Evolutionary conservation across 2,329 filamentous ascomycete species (phyloP).

Genomic region (Phyllosticta capitalensis): DNA sequence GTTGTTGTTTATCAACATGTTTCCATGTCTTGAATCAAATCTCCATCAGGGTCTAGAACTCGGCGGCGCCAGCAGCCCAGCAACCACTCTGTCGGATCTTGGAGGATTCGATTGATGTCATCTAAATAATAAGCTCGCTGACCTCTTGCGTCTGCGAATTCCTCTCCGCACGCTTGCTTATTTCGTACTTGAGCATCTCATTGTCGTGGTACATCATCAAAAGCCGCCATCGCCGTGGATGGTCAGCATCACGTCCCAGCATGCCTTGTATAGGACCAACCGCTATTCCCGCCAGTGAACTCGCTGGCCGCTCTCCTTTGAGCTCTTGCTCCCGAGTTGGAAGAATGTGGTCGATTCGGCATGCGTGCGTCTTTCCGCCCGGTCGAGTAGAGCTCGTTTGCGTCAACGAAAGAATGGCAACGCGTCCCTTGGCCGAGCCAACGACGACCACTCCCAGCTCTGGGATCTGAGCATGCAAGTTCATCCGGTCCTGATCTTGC

Average conservation of each 20-base stretch:
- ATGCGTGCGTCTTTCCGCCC: conserved; percentile 26
- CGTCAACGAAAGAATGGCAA: conserved; percentile 53
- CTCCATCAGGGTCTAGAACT: too few species aligned
- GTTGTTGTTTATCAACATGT: too few species aligned
- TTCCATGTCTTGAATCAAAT: too few species aligned
- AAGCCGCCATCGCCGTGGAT: conserved; percentile 49
- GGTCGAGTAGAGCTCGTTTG: conserved; percentile 1
- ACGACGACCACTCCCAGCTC: conserved; percentile 61
- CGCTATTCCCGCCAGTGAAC: conserved; percentile 56
- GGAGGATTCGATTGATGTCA: background rate
- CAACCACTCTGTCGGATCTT: background rate
- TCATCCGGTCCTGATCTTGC: conserved; percentile 42
- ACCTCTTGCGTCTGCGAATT: background rate
- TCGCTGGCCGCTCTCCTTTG: conserved; percentile 32
- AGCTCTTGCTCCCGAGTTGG: conserved; percentile 47
- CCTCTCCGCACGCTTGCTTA: conserved; percentile 27
- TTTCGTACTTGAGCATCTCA: conserved; percentile 59
- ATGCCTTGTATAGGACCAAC: conserved; percentile 52
- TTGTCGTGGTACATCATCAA: conserved; percentile 65
- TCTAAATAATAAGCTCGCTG: conserved; percentile 1
- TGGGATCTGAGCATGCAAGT: conserved; percentile 55
- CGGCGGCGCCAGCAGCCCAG: too few species aligned
- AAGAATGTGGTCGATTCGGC: conserved; percentile 48
- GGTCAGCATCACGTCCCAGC: conserved; percentile 16
- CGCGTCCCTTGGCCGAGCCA: conserved; percentile 57